phyloP scores from a whole-genome alignment of 257 asterid genomes.

The Solanum dulcamara region DNA sequence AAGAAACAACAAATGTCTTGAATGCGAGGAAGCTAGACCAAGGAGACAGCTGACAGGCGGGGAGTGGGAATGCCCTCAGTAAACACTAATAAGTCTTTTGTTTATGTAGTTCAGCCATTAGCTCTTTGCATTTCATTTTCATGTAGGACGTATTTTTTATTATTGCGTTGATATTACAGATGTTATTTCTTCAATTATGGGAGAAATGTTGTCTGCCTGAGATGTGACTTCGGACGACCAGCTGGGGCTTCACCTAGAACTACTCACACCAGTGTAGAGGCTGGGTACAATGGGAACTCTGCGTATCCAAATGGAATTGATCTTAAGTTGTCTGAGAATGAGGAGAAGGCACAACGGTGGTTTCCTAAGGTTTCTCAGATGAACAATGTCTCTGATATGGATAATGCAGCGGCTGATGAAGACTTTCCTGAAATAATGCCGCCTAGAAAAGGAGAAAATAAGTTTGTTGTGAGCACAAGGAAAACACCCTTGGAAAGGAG shows the following conservation, averaged over 20 bases:
- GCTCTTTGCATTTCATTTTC: neutral
- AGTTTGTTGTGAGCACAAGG: constrained; percentile 24
- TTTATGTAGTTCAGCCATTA: neutral
- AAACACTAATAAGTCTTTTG: constrained; percentile 16
- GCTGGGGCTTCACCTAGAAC: constrained; percentile 26
- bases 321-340: constrained; percentile 15
- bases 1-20: constrained; percentile 70
- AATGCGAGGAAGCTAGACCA: constrained; percentile 82
- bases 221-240: constrained; percentile 64
- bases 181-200: constrained; percentile 79
- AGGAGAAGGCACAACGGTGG: constrained; percentile 23
- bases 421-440: constrained; percentile 28
- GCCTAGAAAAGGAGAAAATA: constrained; percentile 22
- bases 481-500: constrained; percentile 27
- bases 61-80: constrained; percentile 98
- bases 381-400: constrained; percentile 9
- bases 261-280: constrained; percentile 16
- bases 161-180: constrained; percentile 17
- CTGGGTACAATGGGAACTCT: constrained; percentile 7
- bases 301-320: constrained; percentile 4
- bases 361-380: constrained; percentile 19
- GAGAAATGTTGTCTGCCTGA: constrained; percentile 61
- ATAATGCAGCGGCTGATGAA: constrained; percentile 13
- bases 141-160: neutral
- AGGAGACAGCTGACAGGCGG: constrained; percentile 57